Base-by-base conservation (phyloP, 208 protist genomes). In the Porcisia hertigi region DNA sequence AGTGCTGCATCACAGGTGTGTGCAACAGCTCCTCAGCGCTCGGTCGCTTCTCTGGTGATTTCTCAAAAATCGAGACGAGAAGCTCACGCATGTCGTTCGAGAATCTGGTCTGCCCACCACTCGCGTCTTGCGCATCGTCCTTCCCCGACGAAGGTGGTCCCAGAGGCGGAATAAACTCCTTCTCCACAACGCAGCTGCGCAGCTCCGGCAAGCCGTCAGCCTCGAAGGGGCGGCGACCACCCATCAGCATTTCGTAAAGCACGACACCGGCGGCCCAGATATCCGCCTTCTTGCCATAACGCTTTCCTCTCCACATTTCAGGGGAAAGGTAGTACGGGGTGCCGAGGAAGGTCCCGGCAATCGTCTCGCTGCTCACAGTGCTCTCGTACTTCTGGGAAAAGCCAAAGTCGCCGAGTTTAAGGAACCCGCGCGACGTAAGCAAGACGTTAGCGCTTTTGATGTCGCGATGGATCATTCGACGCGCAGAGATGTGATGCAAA, bases 401-500 rank as follows among this genome's bases (percentile, higher is more conserved):
- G 12, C 96, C 96, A 82, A 98, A 98, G 85, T 98, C 96, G 57
- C 96, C 96, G 3, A 98, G 79, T 73, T 98, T 98, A 12, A 98
- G 65, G 65, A 97, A 88, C 8, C 94, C 94, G 41, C 71, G 73
- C 3, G 93, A 88, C 58, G 91, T 97, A 47, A 98, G 76, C 69
- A 98, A 92, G 23, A 98, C 75, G 69, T 98, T 98, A 11, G 93
- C 93, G 54, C 88, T 93, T 75, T 98, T 97, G 41, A 98, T 83
- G 66, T 98, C 94, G 18, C 96, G 89, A 79, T 98, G 96, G 67
- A 98, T 94, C 89, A 98, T 98, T 25, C 93, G 83, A n/a, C 88
- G 85, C 18, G 76, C 82, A 82, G 97, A 94, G 75, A 96, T 87
- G 81, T 98, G 88, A 58, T 98, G 83, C 43, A 98, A 81, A 23